Evolutionary conservation across 2,329 filamentous ascomycete species (phyloP).

Genomic region (Tolypocladium pustulatum): DNA sequence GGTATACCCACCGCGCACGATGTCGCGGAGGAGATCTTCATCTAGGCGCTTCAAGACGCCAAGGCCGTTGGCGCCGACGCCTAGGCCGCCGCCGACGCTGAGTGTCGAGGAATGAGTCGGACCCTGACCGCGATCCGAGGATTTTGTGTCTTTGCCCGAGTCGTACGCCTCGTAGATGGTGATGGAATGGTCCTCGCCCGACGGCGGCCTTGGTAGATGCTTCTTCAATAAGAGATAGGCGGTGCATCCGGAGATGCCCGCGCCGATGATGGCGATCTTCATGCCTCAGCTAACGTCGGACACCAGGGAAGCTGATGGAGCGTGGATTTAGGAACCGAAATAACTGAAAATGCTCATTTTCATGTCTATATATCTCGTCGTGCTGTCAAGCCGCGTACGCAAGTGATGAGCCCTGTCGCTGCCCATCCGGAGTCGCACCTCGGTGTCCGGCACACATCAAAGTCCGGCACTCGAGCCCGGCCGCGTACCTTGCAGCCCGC

Average conservation of each 20-base stretch:
- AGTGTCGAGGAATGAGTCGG: conserved; percentile 13
- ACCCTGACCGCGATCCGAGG: conserved; percentile 8
- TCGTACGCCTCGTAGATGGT: conserved; percentile 15
- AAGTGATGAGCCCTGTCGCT: background rate
- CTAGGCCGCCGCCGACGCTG: conserved; percentile 13
- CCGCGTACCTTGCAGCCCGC: background rate
- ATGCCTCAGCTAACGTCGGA: conserved; percentile 4
- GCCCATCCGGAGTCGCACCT: background rate
- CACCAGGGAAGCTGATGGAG: background rate
- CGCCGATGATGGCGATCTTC: conserved; percentile 14
- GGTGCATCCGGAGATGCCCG: conserved; percentile 13
- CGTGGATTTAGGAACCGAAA: background rate
- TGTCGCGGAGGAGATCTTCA: conserved; percentile 10
- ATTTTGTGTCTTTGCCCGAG: conserved; percentile 7
- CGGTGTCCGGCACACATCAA: background rate
- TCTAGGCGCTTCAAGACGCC: conserved; percentile 13
- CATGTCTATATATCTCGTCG: background rate
- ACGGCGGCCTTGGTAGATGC: conserved; percentile 5
- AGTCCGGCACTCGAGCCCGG: background rate
- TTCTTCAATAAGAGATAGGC: conserved; percentile 13
- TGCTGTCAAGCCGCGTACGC: background rate
- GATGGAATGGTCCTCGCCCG: conserved; percentile 6
- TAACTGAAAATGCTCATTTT: background rate
- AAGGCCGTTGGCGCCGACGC: conserved; percentile 13
- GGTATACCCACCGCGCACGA: conserved; percentile 12